Evolutionary conservation across 2,329 filamentous ascomycete species (phyloP), one percentile per base, ranked within the genome.

Genomic region (Penicillium sp.): DNA sequence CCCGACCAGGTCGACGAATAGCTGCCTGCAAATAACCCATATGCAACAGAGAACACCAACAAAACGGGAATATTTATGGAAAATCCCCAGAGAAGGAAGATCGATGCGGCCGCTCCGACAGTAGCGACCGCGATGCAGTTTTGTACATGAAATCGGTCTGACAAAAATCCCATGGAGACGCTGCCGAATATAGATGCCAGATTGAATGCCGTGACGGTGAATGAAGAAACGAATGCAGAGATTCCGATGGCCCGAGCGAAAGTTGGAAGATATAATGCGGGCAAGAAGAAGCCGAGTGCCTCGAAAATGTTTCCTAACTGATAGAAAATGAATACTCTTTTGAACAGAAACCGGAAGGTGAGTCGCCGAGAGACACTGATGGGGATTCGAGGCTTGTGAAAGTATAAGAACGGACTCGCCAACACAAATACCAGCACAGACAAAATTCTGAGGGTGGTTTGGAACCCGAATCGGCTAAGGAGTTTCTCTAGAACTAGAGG

Each of bases 11-110:
- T 69, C 2, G 69, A 65, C 1, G 72, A 74, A 49, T 72, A 78
- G 2, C 74, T 74, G 0, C 74, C 73, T 0, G 71, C 76, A 38
- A 77, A 78, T 38, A 78, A 65, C 4, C 76, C 77, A 51, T 79
- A 79, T 0, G 73, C 53, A 4, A 78, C 47, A 1, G 67, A 65
- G 47, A 79, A 80, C 1, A 74, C 57, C 21, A 68, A 63, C 8
- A 82, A 62, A 0, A 57, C 72, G 9, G 49, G 70, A 65, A 82
- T 6, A 62, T 66, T 69, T 2, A 68, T 66, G 0, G 76, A 70
- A 15, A 79, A 62, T 0, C 79, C 79, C 79, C 79, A 82, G 26
- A 76, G 48, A 51, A 76, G 59, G 49, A 79, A 78, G 0, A 75
- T 65, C 0, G 75, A 71, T 1, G 75, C 8, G 1, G 67, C 70